Conservation (phyloP, 2,329 filamentous ascomycete genomes). For the Penicillium sp. region DNA sequence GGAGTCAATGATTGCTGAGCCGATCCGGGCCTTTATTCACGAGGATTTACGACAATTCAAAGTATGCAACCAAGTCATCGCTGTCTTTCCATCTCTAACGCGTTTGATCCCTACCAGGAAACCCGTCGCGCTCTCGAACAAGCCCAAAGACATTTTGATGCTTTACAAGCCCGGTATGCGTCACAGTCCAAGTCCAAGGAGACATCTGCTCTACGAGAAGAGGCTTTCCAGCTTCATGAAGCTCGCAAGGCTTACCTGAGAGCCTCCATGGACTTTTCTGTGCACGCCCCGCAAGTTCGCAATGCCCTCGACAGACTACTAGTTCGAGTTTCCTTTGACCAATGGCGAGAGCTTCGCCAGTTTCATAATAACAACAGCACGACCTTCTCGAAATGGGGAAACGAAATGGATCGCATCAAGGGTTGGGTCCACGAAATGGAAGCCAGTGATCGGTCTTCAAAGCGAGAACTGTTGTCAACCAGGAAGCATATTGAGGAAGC, state of each 20-base stretch:
- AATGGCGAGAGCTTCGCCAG: conserved; percentile 78
- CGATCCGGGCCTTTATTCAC: conserved; percentile 69
- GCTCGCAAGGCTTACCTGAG: conserved; percentile 84
- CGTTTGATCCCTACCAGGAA: conserved; percentile 46
- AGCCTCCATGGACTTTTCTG: conserved; percentile 87
- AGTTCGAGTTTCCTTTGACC: conserved; percentile 74
- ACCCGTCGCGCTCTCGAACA: conserved; percentile 67
- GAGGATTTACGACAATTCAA: conserved; percentile 81
- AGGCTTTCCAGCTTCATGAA: conserved; percentile 93
- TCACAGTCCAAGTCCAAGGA: conserved; percentile 89
- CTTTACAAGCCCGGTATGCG: conserved; percentile 72
- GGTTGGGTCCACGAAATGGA: conserved; percentile 97
- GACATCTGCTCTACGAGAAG: conserved; percentile 80
- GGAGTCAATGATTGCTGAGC: conserved; percentile 71
- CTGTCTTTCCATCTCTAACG: conserved; percentile 5
- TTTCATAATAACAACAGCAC: conserved; percentile 60
- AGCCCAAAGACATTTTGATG: conserved; percentile 78
- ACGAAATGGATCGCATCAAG: conserved; percentile 83
- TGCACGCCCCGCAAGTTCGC: conserved; percentile 78
- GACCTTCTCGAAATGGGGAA: conserved; percentile 60
- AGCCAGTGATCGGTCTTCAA: conserved; percentile 74
- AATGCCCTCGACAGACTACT: conserved; percentile 78
- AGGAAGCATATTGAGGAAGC: conserved; percentile 75
- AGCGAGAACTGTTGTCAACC: conserved; percentile 70
- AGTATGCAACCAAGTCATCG: conserved; percentile 25